Evolutionary conservation across 1,284 basidiomycete genomes (phyloP), one percentile per base, ranked within the genome.

Genomic region (Laetiporus sulphureus): DNA sequence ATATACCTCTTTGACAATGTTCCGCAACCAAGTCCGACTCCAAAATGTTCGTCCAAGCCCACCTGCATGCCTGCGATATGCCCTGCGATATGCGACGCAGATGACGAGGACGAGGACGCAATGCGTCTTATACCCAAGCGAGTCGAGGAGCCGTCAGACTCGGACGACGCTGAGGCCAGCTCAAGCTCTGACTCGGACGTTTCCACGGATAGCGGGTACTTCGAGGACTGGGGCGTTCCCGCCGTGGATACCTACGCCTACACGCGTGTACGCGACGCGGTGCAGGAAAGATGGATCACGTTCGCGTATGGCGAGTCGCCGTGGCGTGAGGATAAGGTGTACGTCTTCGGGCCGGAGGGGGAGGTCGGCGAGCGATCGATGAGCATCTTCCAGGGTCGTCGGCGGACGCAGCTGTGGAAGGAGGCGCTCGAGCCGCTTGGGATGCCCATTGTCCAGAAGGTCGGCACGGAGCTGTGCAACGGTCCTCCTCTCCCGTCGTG

Each of bases 1-100:
- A 69, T 83, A 44, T 87, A 85, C 59, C 69, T 86, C 36, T 87
- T 87, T 60, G 84, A 85, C 60, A 86, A 75, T 45, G 71, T 79
- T 6, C 77, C 79, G 12, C 59, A 61, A 5, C 21, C 23, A 20
- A 41, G 7, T 5, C 51, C 36, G 36, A 47, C 42, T 32, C 40
- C 40, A 11, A 32, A 34, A 32, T 38, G 32, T 16, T 35, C 45
- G 13, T 23, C 25, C 42, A 31, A 22, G 22, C 13, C 34, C 7
- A 50, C 54, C 32, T 46, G 24, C 32, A 11, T 46, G 38, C 22
- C 42, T 29, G 42, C 34, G 37, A 20, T 27, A 19, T 38, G 35
- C 29, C 33, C 27, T 34, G n/a, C 27, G 36, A 12, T 24, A 32
- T 41, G 44, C 25, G 64, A 41, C 15, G 44, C 47, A 13, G 43